A percentile compares a stretch with the other conserved stretches of the same genome.
Evolutionary conservation across 805 yeast species (phyloP).

Genomic region (Teunomyces tritomae): DNA sequence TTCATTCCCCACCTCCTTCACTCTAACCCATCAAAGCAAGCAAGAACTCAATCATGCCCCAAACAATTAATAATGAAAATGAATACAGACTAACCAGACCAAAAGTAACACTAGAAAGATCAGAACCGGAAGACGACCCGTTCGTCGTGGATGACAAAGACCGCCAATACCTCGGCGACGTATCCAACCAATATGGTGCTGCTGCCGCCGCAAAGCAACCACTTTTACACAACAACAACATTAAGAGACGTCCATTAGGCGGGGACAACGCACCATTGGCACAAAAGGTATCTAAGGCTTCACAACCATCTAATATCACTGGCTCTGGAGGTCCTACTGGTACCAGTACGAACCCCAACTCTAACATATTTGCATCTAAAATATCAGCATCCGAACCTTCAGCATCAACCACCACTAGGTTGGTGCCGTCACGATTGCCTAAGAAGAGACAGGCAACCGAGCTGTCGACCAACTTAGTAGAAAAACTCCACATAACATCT

Average conservation of each 20-base stretch:
- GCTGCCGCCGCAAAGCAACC: constrained; percentile 1
- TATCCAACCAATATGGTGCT: constrained; percentile 27
- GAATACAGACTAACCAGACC: constrained; percentile 36
- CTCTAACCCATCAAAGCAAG: not conserved
- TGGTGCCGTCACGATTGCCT: constrained; percentile 35
- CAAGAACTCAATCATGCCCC: constrained; percentile 10
- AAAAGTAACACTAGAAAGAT: constrained; percentile 12
- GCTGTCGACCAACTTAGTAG: constrained; percentile 44
- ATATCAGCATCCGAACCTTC: constrained; percentile 4
- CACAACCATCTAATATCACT: constrained; percentile 1
- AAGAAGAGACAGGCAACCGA: constrained; percentile 59
- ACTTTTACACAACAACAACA: constrained; percentile 1
- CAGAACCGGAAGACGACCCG: constrained; percentile 4
- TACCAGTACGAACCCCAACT: constrained; percentile 1
- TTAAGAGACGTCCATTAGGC: constrained; percentile 32
- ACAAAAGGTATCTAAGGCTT: constrained; percentile 11
- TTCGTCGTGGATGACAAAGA: constrained; percentile 7
- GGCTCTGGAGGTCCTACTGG: constrained; percentile 3
- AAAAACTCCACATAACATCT: constrained; percentile 23
- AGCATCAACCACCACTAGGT: constrained; percentile 9
- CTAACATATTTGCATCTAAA: constrained; percentile 2
- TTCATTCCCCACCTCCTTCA: not conserved
- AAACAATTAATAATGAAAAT: constrained; percentile 37
- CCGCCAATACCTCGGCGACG: constrained; percentile 36
- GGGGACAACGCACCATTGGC: constrained; percentile 33